Evolutionary conservation across 2,329 filamentous ascomycete species (phyloP).

Genomic region (Diaporthe capsici): DNA sequence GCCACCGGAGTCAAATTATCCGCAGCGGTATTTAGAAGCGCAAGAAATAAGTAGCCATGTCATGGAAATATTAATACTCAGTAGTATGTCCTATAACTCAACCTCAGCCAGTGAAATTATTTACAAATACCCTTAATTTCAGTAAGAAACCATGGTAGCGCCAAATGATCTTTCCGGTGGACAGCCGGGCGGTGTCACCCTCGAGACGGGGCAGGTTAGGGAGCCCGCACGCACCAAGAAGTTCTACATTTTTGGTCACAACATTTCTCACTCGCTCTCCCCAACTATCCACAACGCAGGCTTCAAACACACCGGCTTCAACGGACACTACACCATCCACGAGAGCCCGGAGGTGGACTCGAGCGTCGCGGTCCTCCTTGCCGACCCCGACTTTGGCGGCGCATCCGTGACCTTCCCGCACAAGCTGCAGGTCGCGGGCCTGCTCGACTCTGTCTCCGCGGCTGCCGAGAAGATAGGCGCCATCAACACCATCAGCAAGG

Average conservation of each 20-base stretch:
- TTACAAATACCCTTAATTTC: not conserved
- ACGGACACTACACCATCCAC: not conserved
- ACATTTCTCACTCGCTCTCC: constrained; percentile 17
- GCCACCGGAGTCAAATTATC: not conserved
- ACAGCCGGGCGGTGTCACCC: not conserved
- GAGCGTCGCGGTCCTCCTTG: not conserved
- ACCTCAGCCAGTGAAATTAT: not conserved
- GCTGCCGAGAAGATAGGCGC: constrained; percentile 10
- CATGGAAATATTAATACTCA: not conserved
- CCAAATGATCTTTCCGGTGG: not conserved
- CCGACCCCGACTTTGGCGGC: not conserved
- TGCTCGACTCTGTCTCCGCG: not conserved
- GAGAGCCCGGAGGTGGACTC: constrained; percentile 12
- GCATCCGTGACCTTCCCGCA: constrained; percentile 17
- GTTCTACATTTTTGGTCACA: constrained; percentile 9
- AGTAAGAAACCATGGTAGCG: not conserved
- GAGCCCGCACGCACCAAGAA: not conserved
- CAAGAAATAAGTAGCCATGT: not conserved
- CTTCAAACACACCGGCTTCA: not conserved
- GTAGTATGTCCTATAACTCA: not conserved
- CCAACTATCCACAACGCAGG: constrained; percentile 14
- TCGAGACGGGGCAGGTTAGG: not conserved
- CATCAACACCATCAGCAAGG: constrained; percentile 11
- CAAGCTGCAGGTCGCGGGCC: constrained; percentile 13
- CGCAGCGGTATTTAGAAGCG: not conserved